These are phyloP conservation scores for Oryza glumipatula DNA, from an alignment of 176 grass and related monocot genomes.

Conservation along the genomic window DNA sequence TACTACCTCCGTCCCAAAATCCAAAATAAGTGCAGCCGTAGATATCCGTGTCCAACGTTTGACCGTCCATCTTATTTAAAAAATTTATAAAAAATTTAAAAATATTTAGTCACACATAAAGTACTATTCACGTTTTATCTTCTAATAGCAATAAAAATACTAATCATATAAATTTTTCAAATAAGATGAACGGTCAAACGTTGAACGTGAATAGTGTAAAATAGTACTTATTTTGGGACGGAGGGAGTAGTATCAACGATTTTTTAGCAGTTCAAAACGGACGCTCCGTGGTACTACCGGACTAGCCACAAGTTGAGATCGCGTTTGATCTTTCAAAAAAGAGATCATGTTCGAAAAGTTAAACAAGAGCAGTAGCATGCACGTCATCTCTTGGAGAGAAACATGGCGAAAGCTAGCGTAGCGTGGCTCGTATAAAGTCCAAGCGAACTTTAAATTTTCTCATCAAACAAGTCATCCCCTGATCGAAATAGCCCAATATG, in stretches of 20 bases:
- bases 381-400: neutral
- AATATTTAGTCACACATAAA: too few relatives aligned
- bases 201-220: too few relatives aligned
- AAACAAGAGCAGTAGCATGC: neutral
- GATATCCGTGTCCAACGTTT: too few relatives aligned
- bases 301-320: neutral
- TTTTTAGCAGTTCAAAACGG: constrained; percentile 20
- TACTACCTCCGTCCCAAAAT: neutral
- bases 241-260: neutral
- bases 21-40: too few relatives aligned
- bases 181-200: too few relatives aligned
- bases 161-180: too few relatives aligned
- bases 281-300: neutral
- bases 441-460: neutral
- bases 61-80: too few relatives aligned
- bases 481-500: neutral
- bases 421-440: neutral
- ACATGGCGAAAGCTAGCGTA: neutral
- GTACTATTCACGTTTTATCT: too few relatives aligned
- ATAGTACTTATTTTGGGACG: too few relatives aligned
- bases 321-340: neutral
- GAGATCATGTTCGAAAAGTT: neutral
- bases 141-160: too few relatives aligned
- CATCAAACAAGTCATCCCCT: neutral
- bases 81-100: too few relatives aligned